phyloP scores from a whole-genome alignment of 768 basidiomycete genomes.

The Mycena crocata region DNA sequence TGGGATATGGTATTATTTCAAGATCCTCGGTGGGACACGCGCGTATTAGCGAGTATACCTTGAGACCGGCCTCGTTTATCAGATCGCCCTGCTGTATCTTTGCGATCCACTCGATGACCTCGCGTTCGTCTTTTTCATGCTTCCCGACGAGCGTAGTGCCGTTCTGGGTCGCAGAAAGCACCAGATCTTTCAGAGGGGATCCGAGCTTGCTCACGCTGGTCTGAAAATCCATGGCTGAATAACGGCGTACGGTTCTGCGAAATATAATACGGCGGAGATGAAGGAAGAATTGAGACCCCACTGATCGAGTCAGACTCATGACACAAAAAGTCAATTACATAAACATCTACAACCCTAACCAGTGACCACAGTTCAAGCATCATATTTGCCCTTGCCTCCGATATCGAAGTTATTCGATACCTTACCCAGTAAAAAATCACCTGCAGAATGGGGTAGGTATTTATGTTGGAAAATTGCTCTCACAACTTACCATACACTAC shows the following conservation, averaged over 20 bases:
- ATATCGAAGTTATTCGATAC: slow-evolving; percentile 81
- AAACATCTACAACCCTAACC: not conserved
- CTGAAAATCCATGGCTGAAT: slow-evolving; percentile 65
- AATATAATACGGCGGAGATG: slow-evolving; percentile 45
- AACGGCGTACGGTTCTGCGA: slow-evolving; percentile 6
- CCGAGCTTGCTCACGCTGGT: slow-evolving; percentile 59
- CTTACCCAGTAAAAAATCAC: slow-evolving; percentile 80
- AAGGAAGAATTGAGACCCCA: slow-evolving; percentile 51
- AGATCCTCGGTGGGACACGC: not conserved
- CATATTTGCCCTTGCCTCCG: slow-evolving; percentile 54
- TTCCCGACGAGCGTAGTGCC: slow-evolving; percentile 60
- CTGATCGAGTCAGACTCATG: slow-evolving; percentile 50
- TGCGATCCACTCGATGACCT: slow-evolving; percentile 78
- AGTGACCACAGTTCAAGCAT: slow-evolving; percentile 21
- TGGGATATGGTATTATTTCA: slow-evolving; percentile 43
- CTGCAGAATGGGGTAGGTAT: not conserved
- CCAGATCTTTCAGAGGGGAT: slow-evolving; percentile 66
- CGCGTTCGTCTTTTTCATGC: slow-evolving; percentile 69
- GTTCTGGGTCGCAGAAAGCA: slow-evolving; percentile 59
- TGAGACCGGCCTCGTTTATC: slow-evolving; percentile 58
- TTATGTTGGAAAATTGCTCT: not conserved
- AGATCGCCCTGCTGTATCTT: slow-evolving; percentile 65
- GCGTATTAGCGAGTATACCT: slow-evolving; percentile 53
- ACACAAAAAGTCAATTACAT: not conserved
- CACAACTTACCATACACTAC: slow-evolving; percentile 65